Evolutionary conservation across 2,329 filamentous ascomycete species (phyloP), one percentile per base, ranked within the genome.

Genomic region (Aspergillus clavatus): DNA sequence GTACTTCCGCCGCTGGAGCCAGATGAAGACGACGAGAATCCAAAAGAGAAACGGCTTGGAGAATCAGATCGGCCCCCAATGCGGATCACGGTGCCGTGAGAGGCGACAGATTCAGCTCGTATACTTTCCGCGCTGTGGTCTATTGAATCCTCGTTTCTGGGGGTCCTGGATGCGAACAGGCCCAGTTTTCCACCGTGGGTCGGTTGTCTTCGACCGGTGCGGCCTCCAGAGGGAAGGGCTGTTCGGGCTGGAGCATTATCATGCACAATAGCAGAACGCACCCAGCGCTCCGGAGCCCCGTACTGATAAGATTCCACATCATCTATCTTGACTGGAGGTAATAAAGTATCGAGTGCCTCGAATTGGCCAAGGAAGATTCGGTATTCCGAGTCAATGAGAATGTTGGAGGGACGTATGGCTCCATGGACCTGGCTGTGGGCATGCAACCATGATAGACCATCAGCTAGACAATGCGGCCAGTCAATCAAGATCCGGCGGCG

Each of bases 281-380:
- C 64, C 69, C 72, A 75, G 37, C 72, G 71, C 45, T 84, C 80
- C 3, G 80, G 80, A 0, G 80, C 74, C 4, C 74, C 72, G 54
- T 83, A 82, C 36, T 80, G 74, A 58, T 82, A 82, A 6, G 70
- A 66, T 51, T 83, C 80, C 33, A 76, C 73, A 38, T 78, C 74
- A 47, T 78, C 72, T 12, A 69, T 64, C 47, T 72, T 76, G 46
- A 76, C 77, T 37, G 73, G 75, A 40, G 68, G 69, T 28, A 80
- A 72, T 22, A 82, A 73, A 0, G 74, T 76, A 48, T 74, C 71
- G 7, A 82, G 63, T 6, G 71, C 75, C 37, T 78, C 78, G 47
- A 81, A 75, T 46, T 82, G 76, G 39, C 78, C 77, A 28, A 83
- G 75, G 8, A 73, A 77, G 41, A 84, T 77, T 10, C 68, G 66